These are phyloP conservation scores for Scenedesmus sp. DNA, from an alignment of 163 green algal genomes.

Conservation along the genomic window DNA sequence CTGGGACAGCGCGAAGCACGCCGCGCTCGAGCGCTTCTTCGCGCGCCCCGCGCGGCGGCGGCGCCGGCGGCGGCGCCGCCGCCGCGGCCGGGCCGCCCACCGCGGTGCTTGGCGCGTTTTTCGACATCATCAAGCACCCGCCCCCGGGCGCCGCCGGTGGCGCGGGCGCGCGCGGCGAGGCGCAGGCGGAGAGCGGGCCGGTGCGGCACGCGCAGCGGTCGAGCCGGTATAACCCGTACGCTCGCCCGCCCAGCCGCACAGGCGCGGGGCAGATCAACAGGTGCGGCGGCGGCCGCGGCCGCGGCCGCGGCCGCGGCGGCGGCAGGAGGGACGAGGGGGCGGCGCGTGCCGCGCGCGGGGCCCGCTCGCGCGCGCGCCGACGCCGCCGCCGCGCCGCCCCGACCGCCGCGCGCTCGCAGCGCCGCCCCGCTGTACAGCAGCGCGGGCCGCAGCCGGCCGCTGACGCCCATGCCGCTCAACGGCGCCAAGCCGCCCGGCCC, in stretches of 20 bases:
- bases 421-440: conserved; percentile 15
- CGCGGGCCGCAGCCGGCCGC: conserved; percentile 14
- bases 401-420: too few relatives aligned
- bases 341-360: too few relatives aligned
- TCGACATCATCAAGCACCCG: conserved; percentile 24
- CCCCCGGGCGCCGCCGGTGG: background rate
- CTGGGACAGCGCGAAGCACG: conserved; percentile 30
- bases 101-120: background rate
- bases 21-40: conserved; percentile 37
- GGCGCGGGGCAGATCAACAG: conserved; percentile 28
- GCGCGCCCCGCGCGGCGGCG: background rate
- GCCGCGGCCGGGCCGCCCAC: background rate
- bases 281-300: background rate
- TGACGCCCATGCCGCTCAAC: conserved; percentile 27
- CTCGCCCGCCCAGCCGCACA: conserved; percentile 14
- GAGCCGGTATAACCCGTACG: conserved; percentile 23
- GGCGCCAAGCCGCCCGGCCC: too few relatives aligned
- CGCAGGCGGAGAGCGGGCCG: conserved; percentile 1
- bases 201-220: background rate
- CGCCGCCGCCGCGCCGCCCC: too few relatives aligned
- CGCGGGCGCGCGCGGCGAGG: background rate
- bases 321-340: too few relatives aligned
- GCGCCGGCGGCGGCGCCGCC: too few relatives aligned
- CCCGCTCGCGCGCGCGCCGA: too few relatives aligned
- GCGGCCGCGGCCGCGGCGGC: too few relatives aligned